These are phyloP conservation scores for Mycena leptocephala DNA, from an alignment of 768 basidiomycete genomes.

Conservation along the genomic window DNA sequence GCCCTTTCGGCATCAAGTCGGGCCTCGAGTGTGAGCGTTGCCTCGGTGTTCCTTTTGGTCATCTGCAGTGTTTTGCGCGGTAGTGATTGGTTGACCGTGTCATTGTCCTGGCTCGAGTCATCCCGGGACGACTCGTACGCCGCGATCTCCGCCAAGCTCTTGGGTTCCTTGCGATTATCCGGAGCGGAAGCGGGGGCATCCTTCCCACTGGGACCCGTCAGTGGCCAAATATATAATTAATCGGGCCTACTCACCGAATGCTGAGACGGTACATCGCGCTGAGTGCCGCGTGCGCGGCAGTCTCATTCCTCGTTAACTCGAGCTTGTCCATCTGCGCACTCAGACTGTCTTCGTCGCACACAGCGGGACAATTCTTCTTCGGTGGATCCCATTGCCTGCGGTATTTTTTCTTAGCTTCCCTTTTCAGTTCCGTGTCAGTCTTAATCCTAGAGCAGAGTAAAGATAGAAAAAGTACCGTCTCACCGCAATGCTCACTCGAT, in stretches of 20 bases:
- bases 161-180: background rate
- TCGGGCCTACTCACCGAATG: background rate
- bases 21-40: too few relatives aligned
- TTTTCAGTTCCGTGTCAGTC: background rate
- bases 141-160: background rate
- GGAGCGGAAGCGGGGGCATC: too few relatives aligned
- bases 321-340: background rate
- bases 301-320: background rate
- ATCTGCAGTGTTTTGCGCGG: too few relatives aligned
- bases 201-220: background rate
- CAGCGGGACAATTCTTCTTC: background rate
- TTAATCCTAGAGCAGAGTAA: background rate
- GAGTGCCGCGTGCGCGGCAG: background rate
- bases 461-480: background rate
- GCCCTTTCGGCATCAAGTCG: background rate
- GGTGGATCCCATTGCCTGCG: background rate
- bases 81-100: background rate
- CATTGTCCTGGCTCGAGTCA: background rate
- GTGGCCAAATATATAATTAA: background rate
- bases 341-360: background rate
- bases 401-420: background rate
- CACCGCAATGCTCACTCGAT: background rate
- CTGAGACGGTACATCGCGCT: background rate
- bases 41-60: too few relatives aligned
- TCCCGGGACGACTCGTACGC: background rate